phyloP scores from a whole-genome alignment of 2,329 filamentous ascomycete genomes.

The Erysiphe neolycopersici region DNA sequence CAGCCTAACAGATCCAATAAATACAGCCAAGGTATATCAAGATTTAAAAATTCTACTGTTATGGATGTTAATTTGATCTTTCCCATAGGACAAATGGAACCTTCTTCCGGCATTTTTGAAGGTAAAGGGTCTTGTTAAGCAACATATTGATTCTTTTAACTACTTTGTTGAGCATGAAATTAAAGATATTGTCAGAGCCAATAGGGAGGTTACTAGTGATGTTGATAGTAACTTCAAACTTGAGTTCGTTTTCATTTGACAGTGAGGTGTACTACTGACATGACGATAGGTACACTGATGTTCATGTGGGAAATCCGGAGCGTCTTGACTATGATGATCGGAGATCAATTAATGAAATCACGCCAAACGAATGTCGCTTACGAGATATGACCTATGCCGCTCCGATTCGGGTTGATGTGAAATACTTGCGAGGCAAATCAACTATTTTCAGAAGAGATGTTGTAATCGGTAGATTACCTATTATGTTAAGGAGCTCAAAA shows the following conservation, averaged over 20 bases:
- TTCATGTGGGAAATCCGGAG: slow-evolving; percentile 60
- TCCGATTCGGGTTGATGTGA: slow-evolving; percentile 76
- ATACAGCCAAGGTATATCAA: slow-evolving; percentile 24
- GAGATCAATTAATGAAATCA: slow-evolving; percentile 47
- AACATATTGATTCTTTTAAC: slow-evolving; percentile 79
- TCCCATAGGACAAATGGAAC: slow-evolving; percentile 72
- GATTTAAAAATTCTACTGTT: neutral
- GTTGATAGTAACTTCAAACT: slow-evolving; percentile 83
- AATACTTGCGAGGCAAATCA: slow-evolving; percentile 61
- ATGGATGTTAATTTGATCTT: slow-evolving; percentile 6
- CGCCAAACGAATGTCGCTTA: slow-evolving; percentile 85
- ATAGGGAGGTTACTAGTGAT: slow-evolving; percentile 70
- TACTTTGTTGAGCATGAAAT: slow-evolving; percentile 93
- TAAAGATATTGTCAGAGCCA: slow-evolving; percentile 87
- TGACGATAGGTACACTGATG: slow-evolving; percentile 42
- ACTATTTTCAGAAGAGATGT: slow-evolving; percentile 50
- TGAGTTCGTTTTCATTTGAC: slow-evolving; percentile 21
- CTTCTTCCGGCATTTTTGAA: slow-evolving; percentile 91
- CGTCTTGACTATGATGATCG: slow-evolving; percentile 50
- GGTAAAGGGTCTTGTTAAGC: slow-evolving; percentile 84
- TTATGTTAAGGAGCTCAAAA: slow-evolving; percentile 92
- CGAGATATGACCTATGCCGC: slow-evolving; percentile 97
- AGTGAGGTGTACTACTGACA: slow-evolving; percentile 1
- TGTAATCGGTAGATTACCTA: slow-evolving; percentile 68
- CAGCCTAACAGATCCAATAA: slow-evolving; percentile 31